phyloP scores from a whole-genome alignment of 495 filamentous ascomycete genomes.

The Penicillium chermesinum region DNA sequence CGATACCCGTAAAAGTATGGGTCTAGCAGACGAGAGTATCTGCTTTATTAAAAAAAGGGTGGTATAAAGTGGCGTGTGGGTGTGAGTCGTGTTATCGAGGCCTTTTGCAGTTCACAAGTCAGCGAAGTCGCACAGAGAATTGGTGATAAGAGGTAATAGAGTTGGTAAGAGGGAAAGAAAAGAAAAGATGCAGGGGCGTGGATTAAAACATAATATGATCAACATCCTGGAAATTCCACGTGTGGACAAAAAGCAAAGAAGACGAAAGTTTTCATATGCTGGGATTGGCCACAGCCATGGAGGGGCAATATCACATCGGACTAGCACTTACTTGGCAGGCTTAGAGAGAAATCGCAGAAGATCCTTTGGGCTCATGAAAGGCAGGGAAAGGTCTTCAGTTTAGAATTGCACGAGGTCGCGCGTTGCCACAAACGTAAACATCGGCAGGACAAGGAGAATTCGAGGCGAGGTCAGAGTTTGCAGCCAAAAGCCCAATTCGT shows the following conservation, averaged over 20 bases:
- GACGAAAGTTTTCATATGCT: neutral
- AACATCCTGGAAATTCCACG: too few relatives aligned
- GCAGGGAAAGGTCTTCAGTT: constrained; percentile 29
- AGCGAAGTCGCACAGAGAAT: neutral
- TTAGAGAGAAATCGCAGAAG: constrained; percentile 92
- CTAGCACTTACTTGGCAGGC: constrained; percentile 82
- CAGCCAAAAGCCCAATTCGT: constrained; percentile 15
- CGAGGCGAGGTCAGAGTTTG: constrained; percentile 14
- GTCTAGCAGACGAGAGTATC: constrained; percentile 84
- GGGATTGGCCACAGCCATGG: neutral
- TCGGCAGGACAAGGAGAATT: constrained; percentile 21
- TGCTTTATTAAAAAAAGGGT: constrained; percentile 39
- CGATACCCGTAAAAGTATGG: constrained; percentile 89
- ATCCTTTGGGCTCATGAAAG: constrained; percentile 88
- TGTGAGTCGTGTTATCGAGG: constrained; percentile 75
- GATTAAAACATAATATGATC: neutral
- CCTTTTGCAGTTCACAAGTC: constrained; percentile 44
- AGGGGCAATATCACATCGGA: neutral
- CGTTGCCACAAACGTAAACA: constrained; percentile 36
- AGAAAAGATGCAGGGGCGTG: neutral
- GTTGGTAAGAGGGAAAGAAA: neutral
- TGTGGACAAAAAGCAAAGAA: too few relatives aligned
- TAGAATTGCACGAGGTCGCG: constrained; percentile 36
- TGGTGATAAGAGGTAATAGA: constrained; percentile 1
- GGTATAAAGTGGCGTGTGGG: constrained; percentile 10